phyloP scores from a whole-genome alignment of 2,329 filamentous ascomycete genomes.

The Colletotrichum nymphaeae region DNA sequence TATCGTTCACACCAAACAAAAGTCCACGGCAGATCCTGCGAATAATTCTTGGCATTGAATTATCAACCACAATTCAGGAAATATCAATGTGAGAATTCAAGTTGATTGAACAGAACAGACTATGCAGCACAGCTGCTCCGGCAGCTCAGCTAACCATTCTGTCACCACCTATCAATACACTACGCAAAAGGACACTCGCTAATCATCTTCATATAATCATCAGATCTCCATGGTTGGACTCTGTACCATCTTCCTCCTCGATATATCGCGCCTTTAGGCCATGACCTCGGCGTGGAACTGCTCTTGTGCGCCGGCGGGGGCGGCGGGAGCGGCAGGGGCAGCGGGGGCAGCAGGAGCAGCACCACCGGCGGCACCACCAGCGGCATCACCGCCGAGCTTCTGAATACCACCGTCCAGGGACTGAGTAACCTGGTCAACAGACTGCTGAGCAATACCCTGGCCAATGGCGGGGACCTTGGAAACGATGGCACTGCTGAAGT shows the following conservation, averaged over 20 bases:
- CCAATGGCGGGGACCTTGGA: slow-evolving; percentile 43
- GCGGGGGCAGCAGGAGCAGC: slow-evolving; percentile 23
- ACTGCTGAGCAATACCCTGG: slow-evolving; percentile 42
- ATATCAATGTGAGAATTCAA: too few species aligned
- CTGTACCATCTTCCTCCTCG: not conserved
- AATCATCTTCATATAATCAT: slow-evolving; percentile 3
- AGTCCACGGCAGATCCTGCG: too few species aligned
- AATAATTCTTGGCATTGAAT: too few species aligned
- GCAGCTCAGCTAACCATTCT: slow-evolving; percentile 29
- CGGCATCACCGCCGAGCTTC: slow-evolving; percentile 21
- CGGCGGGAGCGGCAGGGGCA: slow-evolving; percentile 7
- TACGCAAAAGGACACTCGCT: slow-evolving; percentile 7
- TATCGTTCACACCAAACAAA: too few species aligned
- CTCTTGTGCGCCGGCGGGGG: not conserved
- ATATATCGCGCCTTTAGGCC: not conserved
- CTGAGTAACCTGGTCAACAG: slow-evolving; percentile 40
- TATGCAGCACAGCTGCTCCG: slow-evolving; percentile 30
- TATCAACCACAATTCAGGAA: too few species aligned
- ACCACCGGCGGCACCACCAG: slow-evolving; percentile 7
- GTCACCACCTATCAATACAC: slow-evolving; percentile 12
- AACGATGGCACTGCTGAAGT: slow-evolving; percentile 41
- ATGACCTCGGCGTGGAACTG: slow-evolving; percentile 32
- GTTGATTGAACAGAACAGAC: not conserved
- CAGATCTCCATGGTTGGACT: not conserved
- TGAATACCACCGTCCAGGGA: slow-evolving; percentile 39